Evolutionary conservation across 495 filamentous ascomycete genomes (phyloP), one percentile per base, ranked within the genome.

Genomic region (Trichoderma erinaceum): DNA sequence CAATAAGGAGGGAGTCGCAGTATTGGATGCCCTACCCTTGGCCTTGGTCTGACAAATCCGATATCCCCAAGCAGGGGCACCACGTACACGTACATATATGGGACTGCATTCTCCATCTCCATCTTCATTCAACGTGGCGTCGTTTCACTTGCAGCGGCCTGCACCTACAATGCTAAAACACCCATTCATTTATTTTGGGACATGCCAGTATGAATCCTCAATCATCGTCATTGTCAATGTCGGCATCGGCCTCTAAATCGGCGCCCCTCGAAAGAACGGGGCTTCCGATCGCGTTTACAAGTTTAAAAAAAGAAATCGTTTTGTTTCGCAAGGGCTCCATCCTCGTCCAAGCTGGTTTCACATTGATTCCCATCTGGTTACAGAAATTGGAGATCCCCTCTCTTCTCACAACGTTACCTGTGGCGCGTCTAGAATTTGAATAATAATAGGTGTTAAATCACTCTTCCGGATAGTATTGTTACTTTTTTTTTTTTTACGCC

Each of bases 321-420:
- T n/a, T n/a, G n/a, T 52, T 52, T 23, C 7, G 18, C 48, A 52
- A 38, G 48, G 48, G 48, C 4, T 52, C 48, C n/a, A 25, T 23
- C 48, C 18, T 52, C 21, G n/a, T 52, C 48, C 16, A 18, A 52
- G 8, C 48, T 52, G 25, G 48, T 52, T 52, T 52, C 48, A 52
- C 21, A 23, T 52, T 52, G 18, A 52, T 61, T 10, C 8, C 25
- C 56, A 8, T 13, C 23, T 29, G 23, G 23, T 61, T 21, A 11
- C 27, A 32, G 23, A 11, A 4, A 8, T 27, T 13, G 13, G 23
- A 11, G 15, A 8, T 27, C 18, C 48, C 18, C 21, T 21, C 21
- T 61, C n/a, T 61, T 21, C 50, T 23, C 21, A 56, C 50, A 56
- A 56, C 50, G 50, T 56, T 56, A 56, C 50, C n/a, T 56, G 21